Conservation (phyloP, 768 basidiomycete genomes). For the Lepiota brunneoincarnata region DNA sequence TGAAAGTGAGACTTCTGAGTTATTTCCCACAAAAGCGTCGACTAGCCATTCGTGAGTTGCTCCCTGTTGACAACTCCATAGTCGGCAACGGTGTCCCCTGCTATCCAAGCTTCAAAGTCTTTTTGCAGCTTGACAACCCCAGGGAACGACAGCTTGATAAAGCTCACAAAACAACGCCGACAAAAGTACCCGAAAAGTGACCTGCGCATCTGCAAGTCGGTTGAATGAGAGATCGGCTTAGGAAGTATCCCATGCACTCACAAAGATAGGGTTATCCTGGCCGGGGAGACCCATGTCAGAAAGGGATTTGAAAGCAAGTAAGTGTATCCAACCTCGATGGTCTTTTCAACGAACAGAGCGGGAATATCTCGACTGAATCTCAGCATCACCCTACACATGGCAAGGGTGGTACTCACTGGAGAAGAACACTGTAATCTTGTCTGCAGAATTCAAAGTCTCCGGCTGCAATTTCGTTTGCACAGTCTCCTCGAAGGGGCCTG, state of each 20-base stretch:
- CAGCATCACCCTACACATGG: not conserved
- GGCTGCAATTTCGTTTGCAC: not conserved
- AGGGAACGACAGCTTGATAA: conserved; percentile 71
- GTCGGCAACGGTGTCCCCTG: conserved; percentile 43
- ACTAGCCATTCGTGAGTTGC: conserved; percentile 35
- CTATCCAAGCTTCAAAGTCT: conserved; percentile 67
- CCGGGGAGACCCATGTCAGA: not conserved
- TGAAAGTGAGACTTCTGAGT: conserved; percentile 12
- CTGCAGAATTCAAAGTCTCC: conserved; percentile 50
- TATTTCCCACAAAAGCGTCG: not conserved
- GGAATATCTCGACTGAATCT: conserved; percentile 40
- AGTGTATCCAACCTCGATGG: conserved; percentile 5
- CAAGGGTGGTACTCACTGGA: conserved; percentile 30
- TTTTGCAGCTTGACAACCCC: conserved; percentile 64
- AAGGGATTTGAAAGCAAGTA: not conserved
- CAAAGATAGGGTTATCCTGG: conserved; percentile 25
- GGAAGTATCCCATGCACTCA: not conserved
- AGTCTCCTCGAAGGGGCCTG: not conserved
- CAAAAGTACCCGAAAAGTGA: conserved; percentile 82
- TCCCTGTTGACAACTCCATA: conserved; percentile 52
- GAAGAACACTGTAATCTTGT: conserved; percentile 66
- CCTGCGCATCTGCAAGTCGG: conserved; percentile 51
- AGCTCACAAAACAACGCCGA: conserved; percentile 73
- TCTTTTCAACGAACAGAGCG: conserved; percentile 55
- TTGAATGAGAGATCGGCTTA: not conserved